Evolutionary conservation across 75 land plant genomes (phyloP).

Genomic region (Chamaecyparis obtusa): DNA sequence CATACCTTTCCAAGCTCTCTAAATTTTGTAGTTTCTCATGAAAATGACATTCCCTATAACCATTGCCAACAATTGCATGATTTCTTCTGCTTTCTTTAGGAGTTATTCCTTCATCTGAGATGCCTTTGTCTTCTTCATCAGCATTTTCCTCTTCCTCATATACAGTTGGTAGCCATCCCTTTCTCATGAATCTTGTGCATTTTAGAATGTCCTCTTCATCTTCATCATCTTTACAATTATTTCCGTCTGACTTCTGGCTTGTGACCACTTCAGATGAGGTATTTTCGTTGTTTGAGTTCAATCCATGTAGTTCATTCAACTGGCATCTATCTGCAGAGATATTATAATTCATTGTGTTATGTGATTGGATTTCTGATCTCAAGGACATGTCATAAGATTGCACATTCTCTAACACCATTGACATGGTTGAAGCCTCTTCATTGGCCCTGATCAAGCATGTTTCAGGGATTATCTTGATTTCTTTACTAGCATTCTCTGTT

Average conservation of each 20-base stretch:
- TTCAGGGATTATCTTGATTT: conserved; percentile 10
- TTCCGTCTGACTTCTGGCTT: neutral
- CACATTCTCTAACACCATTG: neutral
- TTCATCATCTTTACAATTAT: neutral
- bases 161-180: neutral
- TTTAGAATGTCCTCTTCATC: neutral
- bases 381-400: neutral
- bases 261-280: neutral
- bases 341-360: neutral
- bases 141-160: conserved; percentile 29
- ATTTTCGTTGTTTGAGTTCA: conserved; percentile 2
- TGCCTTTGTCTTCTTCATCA: conserved; percentile 28
- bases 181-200: neutral
- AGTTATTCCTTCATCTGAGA: neutral
- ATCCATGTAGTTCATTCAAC: neutral
- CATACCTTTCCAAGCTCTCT: neutral
- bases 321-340: neutral
- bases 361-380: neutral
- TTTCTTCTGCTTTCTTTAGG: neutral
- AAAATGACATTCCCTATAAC: neutral
- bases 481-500: conserved; percentile 4
- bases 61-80: neutral
- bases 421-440: neutral
- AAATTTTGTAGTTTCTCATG: neutral
- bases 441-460: conserved; percentile 3